phyloP scores from a whole-genome alignment of 2,329 filamentous ascomycete genomes.

The Apiospora marii region DNA sequence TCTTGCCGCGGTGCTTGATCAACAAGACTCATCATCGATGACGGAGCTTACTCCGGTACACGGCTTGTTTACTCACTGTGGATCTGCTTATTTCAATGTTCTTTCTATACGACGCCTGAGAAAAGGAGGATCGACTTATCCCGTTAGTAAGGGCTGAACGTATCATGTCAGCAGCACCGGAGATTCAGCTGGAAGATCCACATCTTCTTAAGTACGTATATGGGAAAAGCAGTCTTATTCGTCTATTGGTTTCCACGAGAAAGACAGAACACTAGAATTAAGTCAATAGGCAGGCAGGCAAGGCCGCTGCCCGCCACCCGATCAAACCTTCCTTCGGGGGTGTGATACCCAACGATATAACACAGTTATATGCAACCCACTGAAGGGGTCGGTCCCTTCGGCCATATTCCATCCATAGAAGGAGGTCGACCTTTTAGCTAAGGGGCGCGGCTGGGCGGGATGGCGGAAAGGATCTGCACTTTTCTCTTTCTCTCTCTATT shows the following conservation, averaged over 20 bases:
- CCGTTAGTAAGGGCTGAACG: not conserved
- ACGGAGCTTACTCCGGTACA: not conserved
- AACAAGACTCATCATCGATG: not conserved
- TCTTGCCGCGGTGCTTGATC: not conserved
- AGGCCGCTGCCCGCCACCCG: not conserved
- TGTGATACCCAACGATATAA: not conserved
- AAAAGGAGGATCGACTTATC: slow-evolving; percentile 14
- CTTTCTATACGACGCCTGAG: not conserved
- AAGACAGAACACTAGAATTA: not conserved
- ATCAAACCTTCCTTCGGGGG: not conserved
- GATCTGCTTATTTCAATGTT: not conserved
- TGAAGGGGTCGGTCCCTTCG: not conserved
- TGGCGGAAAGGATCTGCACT: slow-evolving; percentile 4
- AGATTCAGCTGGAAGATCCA: slow-evolving; percentile 2
- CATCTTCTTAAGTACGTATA: not conserved
- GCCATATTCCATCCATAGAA: slow-evolving; percentile 2
- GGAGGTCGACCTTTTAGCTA: not conserved
- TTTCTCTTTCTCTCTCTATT: not conserved
- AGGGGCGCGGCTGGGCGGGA: slow-evolving; percentile 13
- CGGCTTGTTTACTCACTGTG: not conserved
- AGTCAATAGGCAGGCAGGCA: not conserved
- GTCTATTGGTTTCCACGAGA: not conserved
- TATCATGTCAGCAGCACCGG: slow-evolving; percentile 8
- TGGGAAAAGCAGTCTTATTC: not conserved
- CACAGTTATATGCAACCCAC: slow-evolving; percentile 4